A percentile compares a stretch with the other conserved stretches of the same genome.
Evolutionary conservation across 176 grass and related monocot species (phyloP).

Genomic region (Aegilops umbellulata): DNA sequence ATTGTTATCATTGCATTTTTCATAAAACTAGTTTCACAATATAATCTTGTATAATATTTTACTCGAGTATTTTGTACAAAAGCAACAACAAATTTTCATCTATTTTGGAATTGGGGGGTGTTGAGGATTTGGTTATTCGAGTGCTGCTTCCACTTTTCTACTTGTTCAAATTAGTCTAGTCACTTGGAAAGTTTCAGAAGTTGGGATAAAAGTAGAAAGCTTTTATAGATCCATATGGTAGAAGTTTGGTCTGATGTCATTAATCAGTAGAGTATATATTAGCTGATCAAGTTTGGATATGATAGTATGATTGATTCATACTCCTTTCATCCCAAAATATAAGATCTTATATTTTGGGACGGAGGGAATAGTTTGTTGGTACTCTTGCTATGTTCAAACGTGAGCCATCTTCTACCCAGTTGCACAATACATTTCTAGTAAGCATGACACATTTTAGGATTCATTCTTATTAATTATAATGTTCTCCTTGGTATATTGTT

Average conservation of each 20-base stretch:
- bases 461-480: neutral
- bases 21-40: neutral
- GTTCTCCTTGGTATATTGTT: neutral
- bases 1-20: neutral
- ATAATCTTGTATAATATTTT: neutral
- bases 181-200: slow-evolving; percentile 10
- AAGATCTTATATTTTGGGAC: no score
- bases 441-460: neutral
- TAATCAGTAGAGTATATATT: neutral
- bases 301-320: no score
- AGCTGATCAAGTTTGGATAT: neutral
- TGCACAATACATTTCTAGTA: neutral
- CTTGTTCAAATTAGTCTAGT: neutral
- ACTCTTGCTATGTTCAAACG: neutral
- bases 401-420: neutral
- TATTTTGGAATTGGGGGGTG: neutral
- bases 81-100: neutral
- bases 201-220: neutral
- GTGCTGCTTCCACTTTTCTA: neutral
- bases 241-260: neutral
- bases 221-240: slow-evolving; percentile 3
- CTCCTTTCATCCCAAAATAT: no score
- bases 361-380: neutral
- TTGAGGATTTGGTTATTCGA: neutral
- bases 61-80: neutral